These are phyloP conservation scores for Fagopyrum tataricum DNA, from an alignment of 148 eudicot species.

Conservation along the genomic window DNA sequence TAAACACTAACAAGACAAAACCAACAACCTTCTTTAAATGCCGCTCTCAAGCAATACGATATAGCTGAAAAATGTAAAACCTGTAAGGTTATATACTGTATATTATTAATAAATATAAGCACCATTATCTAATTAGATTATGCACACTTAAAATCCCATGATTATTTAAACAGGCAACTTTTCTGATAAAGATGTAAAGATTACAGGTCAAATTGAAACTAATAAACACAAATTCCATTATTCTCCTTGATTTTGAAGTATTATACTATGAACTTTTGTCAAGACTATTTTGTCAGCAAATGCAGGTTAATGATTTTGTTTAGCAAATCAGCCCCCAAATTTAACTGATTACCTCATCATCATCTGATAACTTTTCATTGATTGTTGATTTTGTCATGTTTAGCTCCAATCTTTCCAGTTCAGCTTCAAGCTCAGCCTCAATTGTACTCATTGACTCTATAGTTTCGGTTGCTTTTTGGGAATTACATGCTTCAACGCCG, in stretches of 20 bases:
- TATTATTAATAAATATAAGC: background rate
- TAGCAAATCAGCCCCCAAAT: background rate
- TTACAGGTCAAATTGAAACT: background rate
- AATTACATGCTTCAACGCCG: conserved; percentile 26
- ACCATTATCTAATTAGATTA: background rate
- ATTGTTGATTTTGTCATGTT: conserved; percentile 55
- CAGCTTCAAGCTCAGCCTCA: conserved; percentile 99
- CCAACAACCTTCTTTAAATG: background rate
- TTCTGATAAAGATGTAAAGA: background rate
- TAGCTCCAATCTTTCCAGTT: conserved; percentile 76
- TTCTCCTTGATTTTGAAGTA: background rate
- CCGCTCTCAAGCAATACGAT: background rate
- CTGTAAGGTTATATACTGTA: background rate
- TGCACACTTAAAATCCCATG: background rate
- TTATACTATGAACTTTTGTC: background rate
- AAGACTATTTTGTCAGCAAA: background rate
- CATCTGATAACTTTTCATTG: conserved; percentile 37
- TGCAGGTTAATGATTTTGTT: background rate
- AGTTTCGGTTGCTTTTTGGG: conserved; percentile 34
- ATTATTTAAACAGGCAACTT: background rate
- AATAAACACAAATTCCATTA: background rate
- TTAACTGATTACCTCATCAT: conserved; percentile 43
- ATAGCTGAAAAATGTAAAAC: background rate
- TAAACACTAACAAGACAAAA: background rate
- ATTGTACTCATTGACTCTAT: conserved; percentile 53